phyloP scores from a whole-genome alignment of 2,329 filamentous ascomycete species.

The Hypoxylon sp. region DNA sequence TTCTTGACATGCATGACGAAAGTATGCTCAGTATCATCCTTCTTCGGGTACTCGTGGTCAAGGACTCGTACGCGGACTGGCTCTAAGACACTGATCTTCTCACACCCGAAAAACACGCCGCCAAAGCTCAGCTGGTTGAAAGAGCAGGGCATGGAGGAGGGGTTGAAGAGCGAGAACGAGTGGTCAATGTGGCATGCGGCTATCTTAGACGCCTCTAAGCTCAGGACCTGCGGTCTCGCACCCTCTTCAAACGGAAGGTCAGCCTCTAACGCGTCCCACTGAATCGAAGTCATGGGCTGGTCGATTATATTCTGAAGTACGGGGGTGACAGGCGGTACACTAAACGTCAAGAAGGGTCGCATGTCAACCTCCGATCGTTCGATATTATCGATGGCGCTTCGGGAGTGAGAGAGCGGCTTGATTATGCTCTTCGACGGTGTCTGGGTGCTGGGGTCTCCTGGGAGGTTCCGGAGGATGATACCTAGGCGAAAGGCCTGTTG shows the following conservation, averaged over 20 bases:
- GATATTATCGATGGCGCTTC: conserved; percentile 59
- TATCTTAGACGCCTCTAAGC: conserved; percentile 67
- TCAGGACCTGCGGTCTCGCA: conserved; percentile 60
- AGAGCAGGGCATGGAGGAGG: conserved; percentile 52
- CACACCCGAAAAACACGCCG: conserved; percentile 67
- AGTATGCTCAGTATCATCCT: conserved; percentile 51
- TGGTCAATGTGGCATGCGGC: conserved; percentile 65
- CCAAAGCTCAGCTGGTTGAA: conserved; percentile 57
- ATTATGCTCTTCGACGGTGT: conserved; percentile 21
- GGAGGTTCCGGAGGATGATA: conserved; percentile 54
- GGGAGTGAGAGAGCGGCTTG: conserved; percentile 55
- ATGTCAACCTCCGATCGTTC: conserved; percentile 60
- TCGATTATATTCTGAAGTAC: conserved; percentile 58
- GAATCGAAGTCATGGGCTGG: conserved; percentile 59
- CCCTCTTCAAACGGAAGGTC: conserved; percentile 56
- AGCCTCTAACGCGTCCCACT: conserved; percentile 59
- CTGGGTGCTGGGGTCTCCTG: conserved; percentile 5
- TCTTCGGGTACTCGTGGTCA: conserved; percentile 54
- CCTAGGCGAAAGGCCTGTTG: conserved; percentile 65
- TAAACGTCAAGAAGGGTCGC: conserved; percentile 67
- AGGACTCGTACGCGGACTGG: conserved; percentile 62
- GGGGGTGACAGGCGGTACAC: conserved; percentile 60
- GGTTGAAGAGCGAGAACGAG: conserved; percentile 66
- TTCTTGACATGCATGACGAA: conserved; percentile 58
- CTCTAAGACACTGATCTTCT: conserved; percentile 65